Evolutionary conservation across 768 basidiomycete species (phyloP).

Genomic region (Calocybe indica): DNA sequence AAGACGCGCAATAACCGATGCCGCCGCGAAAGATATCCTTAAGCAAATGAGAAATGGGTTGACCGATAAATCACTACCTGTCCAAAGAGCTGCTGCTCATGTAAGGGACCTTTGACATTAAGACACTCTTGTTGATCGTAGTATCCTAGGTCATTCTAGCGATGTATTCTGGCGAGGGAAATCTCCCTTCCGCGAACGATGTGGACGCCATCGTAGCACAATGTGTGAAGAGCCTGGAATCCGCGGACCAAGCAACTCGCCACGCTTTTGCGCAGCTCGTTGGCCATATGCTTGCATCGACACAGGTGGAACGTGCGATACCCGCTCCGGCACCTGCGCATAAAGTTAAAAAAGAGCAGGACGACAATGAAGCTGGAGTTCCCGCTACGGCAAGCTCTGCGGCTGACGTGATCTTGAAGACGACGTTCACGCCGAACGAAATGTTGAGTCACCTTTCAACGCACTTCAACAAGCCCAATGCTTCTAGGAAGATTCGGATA

Average conservation of each 20-base stretch:
- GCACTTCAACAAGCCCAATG: slow-evolving; percentile 72
- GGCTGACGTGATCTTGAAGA: slow-evolving; percentile 53
- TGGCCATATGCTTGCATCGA: slow-evolving; percentile 78
- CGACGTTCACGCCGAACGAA: slow-evolving; percentile 66
- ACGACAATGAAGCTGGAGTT: slow-evolving; percentile 52
- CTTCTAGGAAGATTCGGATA: slow-evolving; percentile 67
- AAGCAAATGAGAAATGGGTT: slow-evolving; percentile 77
- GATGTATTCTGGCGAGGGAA: slow-evolving; percentile 52
- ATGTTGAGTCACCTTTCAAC: slow-evolving; percentile 79
- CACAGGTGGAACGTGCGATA: slow-evolving; percentile 62
- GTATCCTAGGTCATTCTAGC: slow-evolving; percentile 34
- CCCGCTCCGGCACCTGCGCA: slow-evolving; percentile 40
- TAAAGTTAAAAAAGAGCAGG: slow-evolving; percentile 59
- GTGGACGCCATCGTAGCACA: slow-evolving; percentile 69
- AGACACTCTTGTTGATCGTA: slow-evolving; percentile 11
- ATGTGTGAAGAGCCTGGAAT: slow-evolving; percentile 73
- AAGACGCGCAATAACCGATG: slow-evolving; percentile 79
- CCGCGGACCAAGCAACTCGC: slow-evolving; percentile 79
- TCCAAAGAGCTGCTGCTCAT: slow-evolving; percentile 81
- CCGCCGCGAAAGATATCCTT: slow-evolving; percentile 69
- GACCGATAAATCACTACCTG: slow-evolving; percentile 75
- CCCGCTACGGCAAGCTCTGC: slow-evolving; percentile 31
- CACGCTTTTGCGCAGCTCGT: slow-evolving; percentile 72
- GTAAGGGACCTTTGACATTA: slow-evolving; percentile 32
- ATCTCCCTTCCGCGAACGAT: slow-evolving; percentile 56